phyloP scores from a whole-genome alignment of 495 filamentous ascomycete species.

The Tuber magnatum region DNA sequence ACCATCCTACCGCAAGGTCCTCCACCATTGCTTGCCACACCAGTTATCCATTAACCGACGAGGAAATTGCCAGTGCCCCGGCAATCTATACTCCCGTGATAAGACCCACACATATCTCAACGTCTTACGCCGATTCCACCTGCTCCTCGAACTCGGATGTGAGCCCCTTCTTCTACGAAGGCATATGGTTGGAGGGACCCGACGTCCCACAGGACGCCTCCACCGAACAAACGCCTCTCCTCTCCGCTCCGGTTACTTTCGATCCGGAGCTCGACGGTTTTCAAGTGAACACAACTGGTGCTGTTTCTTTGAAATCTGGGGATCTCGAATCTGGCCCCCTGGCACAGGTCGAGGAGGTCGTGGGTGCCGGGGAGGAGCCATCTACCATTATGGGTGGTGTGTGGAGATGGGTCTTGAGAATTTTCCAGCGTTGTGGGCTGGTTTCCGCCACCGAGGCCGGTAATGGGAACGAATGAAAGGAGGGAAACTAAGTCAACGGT shows the following conservation, averaged over 20 bases:
- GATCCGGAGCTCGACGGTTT: background rate
- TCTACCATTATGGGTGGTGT: background rate
- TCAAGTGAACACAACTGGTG: background rate
- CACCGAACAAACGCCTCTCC: background rate
- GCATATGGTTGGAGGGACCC: background rate
- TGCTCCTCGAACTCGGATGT: background rate
- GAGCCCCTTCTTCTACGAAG: constrained; percentile 1
- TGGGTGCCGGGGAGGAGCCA: background rate
- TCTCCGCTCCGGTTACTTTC: background rate
- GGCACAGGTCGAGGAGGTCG: background rate
- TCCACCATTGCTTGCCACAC: background rate
- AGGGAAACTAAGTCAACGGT: background rate
- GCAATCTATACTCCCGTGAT: background rate
- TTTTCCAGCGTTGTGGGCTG: background rate
- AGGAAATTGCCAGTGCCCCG: background rate
- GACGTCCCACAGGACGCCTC: background rate
- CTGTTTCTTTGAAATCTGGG: background rate
- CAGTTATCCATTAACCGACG: background rate
- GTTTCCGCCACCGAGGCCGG: background rate
- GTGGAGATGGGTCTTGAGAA: background rate
- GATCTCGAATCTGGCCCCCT: background rate
- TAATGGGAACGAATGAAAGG: background rate
- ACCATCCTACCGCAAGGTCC: background rate
- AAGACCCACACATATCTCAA: background rate
- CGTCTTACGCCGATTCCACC: background rate